A percentile compares a stretch with the other conserved stretches of the same genome.
These are phyloP conservation scores for Penicillium canescens DNA, from an alignment of 495 filamentous ascomycete genomes.

Conservation along the genomic window DNA sequence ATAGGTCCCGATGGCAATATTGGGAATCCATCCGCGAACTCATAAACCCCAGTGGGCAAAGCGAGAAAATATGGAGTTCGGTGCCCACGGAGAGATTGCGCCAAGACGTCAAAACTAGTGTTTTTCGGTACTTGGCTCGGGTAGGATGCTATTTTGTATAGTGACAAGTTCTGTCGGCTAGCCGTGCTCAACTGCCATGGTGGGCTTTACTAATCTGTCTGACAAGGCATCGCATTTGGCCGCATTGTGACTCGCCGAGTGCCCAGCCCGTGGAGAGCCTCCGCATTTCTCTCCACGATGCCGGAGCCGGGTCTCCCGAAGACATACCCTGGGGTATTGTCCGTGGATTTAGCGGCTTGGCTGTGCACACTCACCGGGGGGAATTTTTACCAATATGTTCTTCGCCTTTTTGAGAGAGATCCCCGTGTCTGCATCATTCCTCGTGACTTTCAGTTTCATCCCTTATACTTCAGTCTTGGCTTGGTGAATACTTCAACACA, in stretches of 20 bases:
- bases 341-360: not conserved
- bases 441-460: no score
- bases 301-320: constrained; percentile 3
- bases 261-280: constrained; percentile 14
- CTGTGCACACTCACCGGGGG: constrained; percentile 20
- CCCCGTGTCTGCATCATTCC: not conserved
- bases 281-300: constrained; percentile 25
- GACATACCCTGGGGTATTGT: not conserved
- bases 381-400: constrained; percentile 1
- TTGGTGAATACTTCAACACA: not conserved
- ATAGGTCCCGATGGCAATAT: no score
- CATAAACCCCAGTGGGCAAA: not conserved
- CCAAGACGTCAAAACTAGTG: constrained; percentile 7
- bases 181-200: constrained; percentile 27
- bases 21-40: no score
- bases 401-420: not conserved
- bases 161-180: constrained; percentile 11
- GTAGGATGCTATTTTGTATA: not conserved
- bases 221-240: not conserved
- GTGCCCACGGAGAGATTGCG: not conserved
- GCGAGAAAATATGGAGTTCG: not conserved
- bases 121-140: constrained; percentile 20
- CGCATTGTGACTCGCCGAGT: constrained; percentile 14
- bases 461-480: no score
- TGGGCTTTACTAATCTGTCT: not conserved